Base-by-base conservation (phyloP, 208 protist genomes). In the Porcisia hertigi region DNA sequence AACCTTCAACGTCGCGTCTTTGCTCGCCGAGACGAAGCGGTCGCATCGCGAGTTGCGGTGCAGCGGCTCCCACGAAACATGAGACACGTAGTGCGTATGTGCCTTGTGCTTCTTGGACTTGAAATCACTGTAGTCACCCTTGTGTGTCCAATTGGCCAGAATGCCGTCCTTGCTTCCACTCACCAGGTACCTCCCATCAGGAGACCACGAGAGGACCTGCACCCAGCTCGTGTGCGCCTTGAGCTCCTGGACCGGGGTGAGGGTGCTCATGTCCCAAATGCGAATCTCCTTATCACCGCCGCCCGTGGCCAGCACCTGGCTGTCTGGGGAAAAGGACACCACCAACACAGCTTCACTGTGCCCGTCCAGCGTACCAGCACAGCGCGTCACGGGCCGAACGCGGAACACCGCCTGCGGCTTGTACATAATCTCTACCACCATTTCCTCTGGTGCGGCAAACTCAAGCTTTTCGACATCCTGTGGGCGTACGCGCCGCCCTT, bases 241-340 rank as follows among this genome's bases (percentile, higher is more conserved):
- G 41, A 98, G 91, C 62, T 98, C 99, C 34, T 92, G 71, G 4
- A 85, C 77, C 6, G 98, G 98, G 12, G 96, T 99, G 52, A 98
- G 77, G 11, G 98, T 99, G 71, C 92, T 71, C 41, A 99, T 87
- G 86, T 99, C 99, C 99, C 99, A 99, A 39, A 99, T 84, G 45
- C 98, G 92, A 57, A 99, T 91, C 54, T 97, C 99, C 52, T 86
- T 93, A 84, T 99, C 99, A 30, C 99, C 98, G 34, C 92, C 92
- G 23, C 97, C 98, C 20, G 92, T 98, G 8, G 97, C 99, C 1
- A 99, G 81, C 9, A 91, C 82, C 39, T 83, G 87, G 76, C 98
- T 96, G 90, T 99, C 97, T 1, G 98, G 98, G 4, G 91, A 98
- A 81, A 99, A 99, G 43, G 80, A 67, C 41, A 97, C 88, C 49